Base-by-base conservation (phyloP, 768 basidiomycete species). In the Amanita subjunquillea region DNA sequence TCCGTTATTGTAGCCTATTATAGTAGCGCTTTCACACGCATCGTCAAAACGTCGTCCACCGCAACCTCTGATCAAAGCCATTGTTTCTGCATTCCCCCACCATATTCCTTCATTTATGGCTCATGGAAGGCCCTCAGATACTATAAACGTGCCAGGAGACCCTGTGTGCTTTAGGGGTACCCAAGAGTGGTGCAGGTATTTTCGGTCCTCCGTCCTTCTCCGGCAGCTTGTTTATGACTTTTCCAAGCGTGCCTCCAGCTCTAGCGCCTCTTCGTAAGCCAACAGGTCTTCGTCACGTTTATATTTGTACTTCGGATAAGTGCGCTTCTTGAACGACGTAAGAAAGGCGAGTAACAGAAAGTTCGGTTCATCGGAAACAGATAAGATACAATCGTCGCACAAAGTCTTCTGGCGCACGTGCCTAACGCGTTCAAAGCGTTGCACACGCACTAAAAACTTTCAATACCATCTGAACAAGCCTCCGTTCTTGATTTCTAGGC, bases 181-280 rank as follows among this genome's bases (percentile, higher is more conserved):
- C 39, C 36, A 50, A 27, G 27, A 70, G 59, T 32, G 64, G 64
- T 57, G 23, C 12, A 17, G 17, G 17, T 17, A 17, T 17, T 17
- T 17, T 17, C 17, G 17, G 17, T 17, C 17, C 17, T 17, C 17
- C 17, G 56, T 23, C 51, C 48, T 20, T 53, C 44, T 42, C 49
- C 61, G 51, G 37, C 41, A 20, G 57, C 51, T 41, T 59, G 58
- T 27, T 71, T 66, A 6, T 72, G 72, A 30, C 77, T 73, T 51
- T 59, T 72, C 72, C 12, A 91, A 63, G 39, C 68, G 60, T 2
- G 72, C 76, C 64, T 94, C 88, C 22, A 88, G 63, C 27, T 75
- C 68, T 9, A 96, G 70, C 0, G 87, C 89, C 32, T 74, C 72
- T 65, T 96, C 91, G 63, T 91, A 99, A 1, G 75, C 75, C 13